These are phyloP conservation scores for Pyrus communis DNA, from an alignment of 306 rosid genomes.

Conservation along the genomic window DNA sequence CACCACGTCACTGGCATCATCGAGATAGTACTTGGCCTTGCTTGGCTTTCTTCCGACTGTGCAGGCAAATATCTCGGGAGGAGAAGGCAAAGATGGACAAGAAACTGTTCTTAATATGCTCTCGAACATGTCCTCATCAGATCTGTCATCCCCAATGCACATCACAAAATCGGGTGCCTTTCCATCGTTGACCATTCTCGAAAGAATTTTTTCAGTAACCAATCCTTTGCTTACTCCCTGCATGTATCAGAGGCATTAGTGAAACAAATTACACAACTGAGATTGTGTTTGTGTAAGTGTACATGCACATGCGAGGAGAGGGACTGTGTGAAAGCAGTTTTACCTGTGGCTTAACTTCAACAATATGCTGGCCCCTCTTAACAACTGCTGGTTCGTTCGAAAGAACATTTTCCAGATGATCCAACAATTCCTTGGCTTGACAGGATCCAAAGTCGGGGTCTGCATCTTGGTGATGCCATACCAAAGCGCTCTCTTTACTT, in stretches of 20 bases:
- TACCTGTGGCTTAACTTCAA: conserved; percentile 93
- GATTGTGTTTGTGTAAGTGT: neutral
- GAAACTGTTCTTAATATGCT: conserved; percentile 51
- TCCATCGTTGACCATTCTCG: conserved; percentile 42
- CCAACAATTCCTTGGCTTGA: conserved; percentile 74
- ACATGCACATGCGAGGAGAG: neutral
- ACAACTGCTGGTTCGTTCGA: conserved; percentile 74
- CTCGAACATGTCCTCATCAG: conserved; percentile 91
- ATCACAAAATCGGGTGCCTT: conserved; percentile 63
- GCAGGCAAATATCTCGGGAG: conserved; percentile 72
- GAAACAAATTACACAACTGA: neutral
- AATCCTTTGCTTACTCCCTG: conserved; percentile 87
- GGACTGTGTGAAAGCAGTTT: neutral
- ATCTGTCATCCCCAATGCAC: conserved; percentile 84
- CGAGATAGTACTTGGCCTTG: conserved; percentile 80
- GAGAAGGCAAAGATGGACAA: conserved; percentile 39
- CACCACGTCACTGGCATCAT: conserved; percentile 55
- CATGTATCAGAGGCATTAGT: conserved; percentile 2
- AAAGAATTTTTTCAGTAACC: conserved; percentile 58
- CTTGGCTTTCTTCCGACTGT: conserved; percentile 81
- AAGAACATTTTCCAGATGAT: conserved; percentile 67
- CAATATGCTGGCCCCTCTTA: conserved; percentile 67
- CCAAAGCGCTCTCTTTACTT: conserved; percentile 68
- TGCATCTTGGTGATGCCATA: conserved; percentile 91
- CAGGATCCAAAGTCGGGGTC: conserved; percentile 86